phyloP scores from a whole-genome alignment of 768 basidiomycete species.

The Cystofilobasidium bisporidii region DNA sequence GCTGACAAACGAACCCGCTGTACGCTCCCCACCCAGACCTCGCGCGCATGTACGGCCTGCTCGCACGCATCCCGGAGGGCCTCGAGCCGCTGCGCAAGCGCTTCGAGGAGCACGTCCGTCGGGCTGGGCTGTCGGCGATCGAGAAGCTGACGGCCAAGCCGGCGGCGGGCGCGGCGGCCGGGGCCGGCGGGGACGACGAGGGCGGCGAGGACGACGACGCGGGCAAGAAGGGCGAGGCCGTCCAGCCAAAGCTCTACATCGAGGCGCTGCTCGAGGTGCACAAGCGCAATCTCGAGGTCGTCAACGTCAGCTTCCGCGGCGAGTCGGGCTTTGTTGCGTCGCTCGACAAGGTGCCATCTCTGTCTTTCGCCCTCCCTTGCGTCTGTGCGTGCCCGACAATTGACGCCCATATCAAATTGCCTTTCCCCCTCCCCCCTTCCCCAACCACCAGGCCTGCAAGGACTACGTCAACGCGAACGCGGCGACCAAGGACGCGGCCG shows the following conservation, averaged over 20 bases:
- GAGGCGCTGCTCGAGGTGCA: conserved; percentile 86
- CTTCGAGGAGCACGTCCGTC: conserved; percentile 94
- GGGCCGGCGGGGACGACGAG: conserved; percentile 30
- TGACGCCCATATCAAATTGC: no score
- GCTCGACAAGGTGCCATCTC: conserved; percentile 51
- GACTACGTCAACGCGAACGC: conserved; percentile 91
- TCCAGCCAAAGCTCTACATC: conserved; percentile 85
- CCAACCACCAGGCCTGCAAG: conserved; percentile 61
- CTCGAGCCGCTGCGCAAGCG: conserved; percentile 80
- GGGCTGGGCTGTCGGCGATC: conserved; percentile 71
- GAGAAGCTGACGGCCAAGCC: conserved; percentile 49
- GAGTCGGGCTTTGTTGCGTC: conserved; percentile 89
- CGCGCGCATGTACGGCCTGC: conserved; percentile 85
- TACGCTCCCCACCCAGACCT: conserved; percentile 48
- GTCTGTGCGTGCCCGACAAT: neutral
- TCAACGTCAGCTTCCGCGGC: conserved; percentile 76
- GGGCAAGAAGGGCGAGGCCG: neutral
- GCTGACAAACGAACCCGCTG: no score
- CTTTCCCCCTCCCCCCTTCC: neutral
- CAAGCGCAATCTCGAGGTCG: conserved; percentile 80
- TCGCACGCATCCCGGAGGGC: conserved; percentile 80
- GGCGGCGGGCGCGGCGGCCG: conserved; percentile 35
- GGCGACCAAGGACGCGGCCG: conserved; percentile 50
- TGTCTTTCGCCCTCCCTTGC: neutral
- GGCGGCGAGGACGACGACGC: conserved; percentile 17